Conservation (phyloP, 108 stramenopile species). For the Skeletonema tropicum region DNA sequence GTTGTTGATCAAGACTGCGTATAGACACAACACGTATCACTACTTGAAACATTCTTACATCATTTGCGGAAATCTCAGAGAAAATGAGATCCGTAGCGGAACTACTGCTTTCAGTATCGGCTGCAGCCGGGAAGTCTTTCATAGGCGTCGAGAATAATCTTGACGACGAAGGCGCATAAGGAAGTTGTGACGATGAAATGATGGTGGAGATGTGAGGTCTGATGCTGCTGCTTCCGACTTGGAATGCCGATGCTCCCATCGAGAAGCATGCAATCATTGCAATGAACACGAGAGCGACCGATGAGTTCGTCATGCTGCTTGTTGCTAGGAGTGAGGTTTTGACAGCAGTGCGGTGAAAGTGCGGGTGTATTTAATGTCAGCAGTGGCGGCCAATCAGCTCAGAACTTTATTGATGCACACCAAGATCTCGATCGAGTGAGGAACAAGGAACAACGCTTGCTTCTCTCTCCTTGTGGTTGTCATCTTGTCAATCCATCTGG, state of each 20-base stretch:
- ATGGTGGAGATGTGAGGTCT: background rate
- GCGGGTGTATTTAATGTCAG: too few relatives aligned
- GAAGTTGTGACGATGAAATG: background rate
- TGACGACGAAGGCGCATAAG: background rate
- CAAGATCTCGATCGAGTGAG: too few relatives aligned
- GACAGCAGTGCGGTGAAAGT: too few relatives aligned
- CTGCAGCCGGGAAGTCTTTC: background rate
- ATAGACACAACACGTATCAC: too few relatives aligned
- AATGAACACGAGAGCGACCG: background rate
- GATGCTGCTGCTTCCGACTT: background rate
- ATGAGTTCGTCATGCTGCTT: background rate
- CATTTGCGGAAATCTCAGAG: slow-evolving; percentile 20
- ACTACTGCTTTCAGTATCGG: background rate
- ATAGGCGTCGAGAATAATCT: background rate
- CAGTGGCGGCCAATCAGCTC: too few relatives aligned
- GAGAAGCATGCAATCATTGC: background rate
- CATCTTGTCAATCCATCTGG: too few relatives aligned
- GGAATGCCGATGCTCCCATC: background rate
- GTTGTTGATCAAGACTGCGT: too few relatives aligned
- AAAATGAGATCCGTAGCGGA: slow-evolving; percentile 14
- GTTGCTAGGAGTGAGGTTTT: too few relatives aligned
- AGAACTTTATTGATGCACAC: too few relatives aligned
- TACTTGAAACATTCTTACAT: slow-evolving; percentile 12
- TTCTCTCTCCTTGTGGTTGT: too few relatives aligned
- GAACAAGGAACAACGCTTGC: too few relatives aligned